Evolutionary conservation across 106 monocot genomes (phyloP).

Genomic region (Apostasia ramifera): DNA sequence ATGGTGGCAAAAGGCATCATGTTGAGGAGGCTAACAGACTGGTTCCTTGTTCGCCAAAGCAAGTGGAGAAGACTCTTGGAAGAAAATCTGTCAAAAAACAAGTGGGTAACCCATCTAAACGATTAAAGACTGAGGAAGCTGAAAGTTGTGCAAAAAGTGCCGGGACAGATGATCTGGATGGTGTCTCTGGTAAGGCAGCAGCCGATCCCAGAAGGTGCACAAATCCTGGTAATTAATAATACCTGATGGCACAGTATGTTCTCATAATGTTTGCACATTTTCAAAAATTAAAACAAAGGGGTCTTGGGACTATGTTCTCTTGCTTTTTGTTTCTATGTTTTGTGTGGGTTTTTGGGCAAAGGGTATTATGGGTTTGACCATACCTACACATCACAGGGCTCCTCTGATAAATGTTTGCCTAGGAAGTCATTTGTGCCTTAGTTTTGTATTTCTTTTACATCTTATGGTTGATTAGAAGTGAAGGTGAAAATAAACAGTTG

Average conservation of each 20-base stretch:
- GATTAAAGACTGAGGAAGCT: conserved; percentile 25
- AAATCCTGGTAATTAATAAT: conserved; percentile 11
- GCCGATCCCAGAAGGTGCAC: conserved; percentile 7
- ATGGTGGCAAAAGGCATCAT: conserved; percentile 12
- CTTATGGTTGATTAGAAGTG: too few relatives aligned
- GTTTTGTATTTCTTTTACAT: too few relatives aligned
- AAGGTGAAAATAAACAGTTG: too few relatives aligned
- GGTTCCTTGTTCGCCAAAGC: conserved; percentile 13
- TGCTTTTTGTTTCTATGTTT: too few relatives aligned
- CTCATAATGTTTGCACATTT: too few relatives aligned
- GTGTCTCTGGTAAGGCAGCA: conserved; percentile 1
- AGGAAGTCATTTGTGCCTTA: too few relatives aligned
- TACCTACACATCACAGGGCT: too few relatives aligned
- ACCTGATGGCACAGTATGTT: neutral
- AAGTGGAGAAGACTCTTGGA: conserved; percentile 18
- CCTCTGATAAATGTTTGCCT: too few relatives aligned
- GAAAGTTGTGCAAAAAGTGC: conserved; percentile 13
- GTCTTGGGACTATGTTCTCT: too few relatives aligned
- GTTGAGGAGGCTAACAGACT: conserved; percentile 3
- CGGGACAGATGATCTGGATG: conserved; percentile 3
- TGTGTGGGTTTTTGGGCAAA: too few relatives aligned
- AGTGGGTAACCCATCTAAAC: conserved; percentile 17
- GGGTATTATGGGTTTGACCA: too few relatives aligned
- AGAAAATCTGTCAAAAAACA: conserved; percentile 26
- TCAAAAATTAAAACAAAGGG: too few relatives aligned